Base-by-base conservation (phyloP, 1,284 basidiomycete species). In the Cutaneotrichosporon spelunceum region DNA sequence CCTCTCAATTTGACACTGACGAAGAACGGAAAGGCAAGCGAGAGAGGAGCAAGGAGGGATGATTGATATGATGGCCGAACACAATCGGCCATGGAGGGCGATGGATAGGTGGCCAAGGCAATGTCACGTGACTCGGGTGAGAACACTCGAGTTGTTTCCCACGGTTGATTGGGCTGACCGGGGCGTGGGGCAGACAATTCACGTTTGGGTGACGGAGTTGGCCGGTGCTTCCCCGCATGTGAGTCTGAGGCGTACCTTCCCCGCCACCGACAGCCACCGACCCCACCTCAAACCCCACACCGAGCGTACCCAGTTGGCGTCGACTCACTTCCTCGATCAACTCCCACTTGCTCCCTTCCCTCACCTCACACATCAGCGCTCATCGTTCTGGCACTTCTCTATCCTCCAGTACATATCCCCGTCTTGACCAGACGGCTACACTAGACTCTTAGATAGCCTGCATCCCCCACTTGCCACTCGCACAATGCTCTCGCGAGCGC, bases 401-500 rank as follows among this genome's bases (percentile, higher is more conserved):
- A 21, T 45, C 6, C 16, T 3, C 34, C 16, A 19, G 14, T 24
- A 10, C 9, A 48, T 48, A 48, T 48, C 21, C 23, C 10, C n/a
- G 23, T 19, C 16, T 42, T n/a, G 39, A 19, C n/a, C 39, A 42
- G 39, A 42, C n/a, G n/a, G n/a, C 39, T 42, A 42, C 39, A n/a
- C 45, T 48, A 48, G 45, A 48, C 45, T 26, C 39, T n/a, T 42
- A 42, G 39, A n/a, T 19, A 42, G 16, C 39, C 9, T 42, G 19
- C 39, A 42, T 19, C 39, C 9, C 19, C 39, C 14, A n/a, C 47
- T 50, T 16, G 48, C 27, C 48, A 50, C 48, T 50, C 48, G 26
- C 53, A 55, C 21, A 53, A 61, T 61, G 59, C 48, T 61, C 27
- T 45, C 48, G 11, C 36, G 63, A 14, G 30, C 42, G 36, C 56